A percentile compares a stretch with the other conserved stretches of the same genome.
phyloP scores from a whole-genome alignment of 1,139 yeast species.

The Geotrichum macrosporum region DNA sequence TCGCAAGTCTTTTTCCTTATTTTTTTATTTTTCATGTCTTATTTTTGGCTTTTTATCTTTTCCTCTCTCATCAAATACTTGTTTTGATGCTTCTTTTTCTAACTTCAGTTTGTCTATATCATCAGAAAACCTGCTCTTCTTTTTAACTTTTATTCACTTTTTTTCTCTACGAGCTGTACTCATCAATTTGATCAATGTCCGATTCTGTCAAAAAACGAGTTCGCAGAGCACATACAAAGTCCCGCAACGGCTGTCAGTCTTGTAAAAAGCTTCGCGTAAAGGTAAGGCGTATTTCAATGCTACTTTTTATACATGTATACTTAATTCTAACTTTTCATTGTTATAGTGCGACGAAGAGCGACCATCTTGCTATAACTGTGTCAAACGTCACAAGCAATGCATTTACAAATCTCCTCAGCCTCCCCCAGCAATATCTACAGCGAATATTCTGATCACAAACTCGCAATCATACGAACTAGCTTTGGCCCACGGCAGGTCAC shows the following conservation, averaged over 20 bases:
- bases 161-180: not conserved
- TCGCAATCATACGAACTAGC: slow-evolving; percentile 18
- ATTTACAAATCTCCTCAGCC: slow-evolving; percentile 13
- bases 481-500: slow-evolving; percentile 13
- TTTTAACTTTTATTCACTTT: not conserved
- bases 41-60: too few relatives aligned
- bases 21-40: too few relatives aligned
- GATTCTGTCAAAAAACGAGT: slow-evolving; percentile 14
- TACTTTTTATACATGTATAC: not conserved
- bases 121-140: too few relatives aligned
- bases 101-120: too few relatives aligned
- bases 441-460: slow-evolving; percentile 16
- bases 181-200: not conserved
- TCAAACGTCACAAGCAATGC: slow-evolving; percentile 13
- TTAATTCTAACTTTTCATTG: not conserved
- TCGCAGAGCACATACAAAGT: slow-evolving; percentile 20
- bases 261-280: slow-evolving; percentile 20
- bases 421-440: slow-evolving; percentile 15
- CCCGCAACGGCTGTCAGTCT: slow-evolving; percentile 20
- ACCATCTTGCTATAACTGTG: slow-evolving; percentile 17
- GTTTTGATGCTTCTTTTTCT: too few relatives aligned
- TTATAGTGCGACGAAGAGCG: slow-evolving; percentile 16
- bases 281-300: slow-evolving; percentile 5
- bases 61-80: too few relatives aligned
- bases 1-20: too few relatives aligned